Percentiles rank a stretch among this genome's conserved stretches.
These are phyloP conservation scores for Thinopyrum elongatum DNA, from an alignment of 176 grass and related monocot genomes.

Conservation along the genomic window DNA sequence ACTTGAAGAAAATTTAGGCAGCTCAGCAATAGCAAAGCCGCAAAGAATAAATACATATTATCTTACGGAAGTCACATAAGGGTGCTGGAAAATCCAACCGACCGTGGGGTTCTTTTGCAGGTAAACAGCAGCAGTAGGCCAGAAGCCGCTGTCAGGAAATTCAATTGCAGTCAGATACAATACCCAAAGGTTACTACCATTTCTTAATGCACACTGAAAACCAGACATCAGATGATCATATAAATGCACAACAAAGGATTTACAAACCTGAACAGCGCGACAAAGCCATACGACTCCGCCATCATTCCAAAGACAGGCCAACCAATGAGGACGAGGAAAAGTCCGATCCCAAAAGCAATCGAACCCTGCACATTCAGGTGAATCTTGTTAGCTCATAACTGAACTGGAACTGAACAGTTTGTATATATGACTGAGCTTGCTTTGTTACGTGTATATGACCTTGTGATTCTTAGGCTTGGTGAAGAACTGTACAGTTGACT, in stretches of 20 bases:
- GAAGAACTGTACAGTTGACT: constrained; percentile 81
- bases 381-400: neutral
- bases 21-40: neutral
- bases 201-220: neutral
- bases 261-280: constrained; percentile 75
- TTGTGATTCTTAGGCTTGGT: constrained; percentile 89
- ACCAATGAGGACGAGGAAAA: constrained; percentile 67
- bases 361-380: constrained; percentile 51
- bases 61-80: constrained; percentile 70
- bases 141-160: constrained; percentile 66
- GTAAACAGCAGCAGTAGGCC: constrained; percentile 80
- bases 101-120: constrained; percentile 64
- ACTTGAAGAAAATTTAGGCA: neutral
- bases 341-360: constrained; percentile 69
- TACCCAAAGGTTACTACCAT: neutral
- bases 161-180: constrained; percentile 19
- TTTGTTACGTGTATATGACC: constrained; percentile 6
- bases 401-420: neutral
- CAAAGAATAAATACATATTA: neutral
- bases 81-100: constrained; percentile 87
- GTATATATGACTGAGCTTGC: neutral
- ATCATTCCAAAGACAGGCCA: constrained; percentile 81
- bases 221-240: neutral
- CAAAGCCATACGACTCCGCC: constrained; percentile 67
- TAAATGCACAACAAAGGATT: neutral